Evolutionary conservation across 169 alveolate species (phyloP), one percentile per base, ranked within the genome.

Genomic region (Besnoitia besnoiti): DNA sequence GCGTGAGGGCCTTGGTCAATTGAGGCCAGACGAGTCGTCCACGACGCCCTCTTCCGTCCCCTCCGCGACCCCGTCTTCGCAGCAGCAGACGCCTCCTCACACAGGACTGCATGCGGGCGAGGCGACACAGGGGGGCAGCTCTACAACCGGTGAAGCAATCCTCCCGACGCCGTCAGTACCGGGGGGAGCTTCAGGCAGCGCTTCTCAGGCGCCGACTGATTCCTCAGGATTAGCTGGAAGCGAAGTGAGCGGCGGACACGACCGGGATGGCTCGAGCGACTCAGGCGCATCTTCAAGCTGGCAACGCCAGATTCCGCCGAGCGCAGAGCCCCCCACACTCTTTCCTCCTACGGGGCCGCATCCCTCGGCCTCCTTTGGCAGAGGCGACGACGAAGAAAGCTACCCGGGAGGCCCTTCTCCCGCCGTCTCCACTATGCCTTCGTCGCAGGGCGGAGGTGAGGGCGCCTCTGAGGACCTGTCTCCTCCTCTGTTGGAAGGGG

Each of bases 391-490:
- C 27, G 82, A 73, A 73, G 82, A 10, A 0, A 42, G 46, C 44
- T 1, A 35, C 44, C 24, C 82, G 12, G 46, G 46, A 10, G 46
- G n/a, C 14, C 67, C 67, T 35, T 1, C 82, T 39, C 24, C 82
- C 8, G 46, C 12, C 10, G 82, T 73, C 44, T 73, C 82, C 3
- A 73, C 82, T 16, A 73, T 73, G 82, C 82, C 82, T 1, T 73
- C 82, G 82, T 73, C 82, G 2, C 47, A n/a, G 14, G 82, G n/a
- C 40, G 82, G 82, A 16, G 82, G 44, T 24, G 82, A 16, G n/a
- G 82, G 67, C 67, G 67, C 67, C 33, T 55, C 67, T 55, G 67
- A 55, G 24, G 67, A 55, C 24, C 30, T 16, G 67, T 55, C 67
- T 55, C 67, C 67, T n/a, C n/a, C n/a, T 55, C 67, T 55, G 4